Evolutionary conservation across 1,284 basidiomycete species (phyloP), one percentile per base, ranked within the genome.

Genomic region (Cerrena zonata): DNA sequence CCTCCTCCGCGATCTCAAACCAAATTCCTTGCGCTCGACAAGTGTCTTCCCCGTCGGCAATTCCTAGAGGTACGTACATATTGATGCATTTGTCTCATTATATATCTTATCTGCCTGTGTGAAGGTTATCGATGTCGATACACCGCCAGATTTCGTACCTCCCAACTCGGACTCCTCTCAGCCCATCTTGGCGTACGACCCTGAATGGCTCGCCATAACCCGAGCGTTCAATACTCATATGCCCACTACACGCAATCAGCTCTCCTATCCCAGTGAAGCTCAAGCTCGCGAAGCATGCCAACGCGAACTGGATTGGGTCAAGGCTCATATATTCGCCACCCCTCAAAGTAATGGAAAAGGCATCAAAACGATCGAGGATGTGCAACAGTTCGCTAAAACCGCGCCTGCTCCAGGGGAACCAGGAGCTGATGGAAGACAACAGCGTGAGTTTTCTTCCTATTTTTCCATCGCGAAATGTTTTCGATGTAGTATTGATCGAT

Each of bases 151-250:
- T 45, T 24, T 60, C 51, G 36, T 56, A 37, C 30, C n/a, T n/a
- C n/a, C 30, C 7, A 34, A 34, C 30, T 7, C 30, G 7, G 30
- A 34, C 15, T 34, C 30, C 30, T 34, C 30, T 7, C 30, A 15
- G 30, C 30, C 78, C 23, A 69, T 64, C 1, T 56, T 88, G 25
- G 73, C 76, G 1, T 97, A 82, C 67, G 91, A 96, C 64, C 85
- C 86, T 2, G 80, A 92, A 66, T 99, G 95, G 96, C 81, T 99
- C 21, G 94, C 94, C 0, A 93, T 98, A 64, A 86, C 84, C 0
- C 86, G 89, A 4, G 92, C 90, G 0, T 86, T 94, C 58, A 84
- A 95, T 58, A 82, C 84, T 0, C 86, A 80, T 69, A 78, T 98
- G 54, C 84, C 88, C 1, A 71, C 73, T 0, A 64, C 66, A 3